Evolutionary conservation across 2,329 filamentous ascomycete species (phyloP).

Genomic region (Xylariaceae sp.): DNA sequence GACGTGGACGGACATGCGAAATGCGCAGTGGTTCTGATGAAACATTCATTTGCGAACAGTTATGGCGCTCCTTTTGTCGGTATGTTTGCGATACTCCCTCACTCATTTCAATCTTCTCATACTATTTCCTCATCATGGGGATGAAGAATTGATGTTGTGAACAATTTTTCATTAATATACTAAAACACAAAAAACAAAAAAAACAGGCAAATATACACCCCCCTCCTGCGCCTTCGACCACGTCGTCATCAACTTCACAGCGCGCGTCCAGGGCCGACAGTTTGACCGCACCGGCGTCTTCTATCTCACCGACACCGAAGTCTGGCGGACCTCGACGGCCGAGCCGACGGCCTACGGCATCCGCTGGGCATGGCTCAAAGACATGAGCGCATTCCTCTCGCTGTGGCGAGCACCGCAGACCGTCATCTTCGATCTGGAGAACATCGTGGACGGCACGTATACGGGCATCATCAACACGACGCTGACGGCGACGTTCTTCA

Average conservation of each 20-base stretch:
- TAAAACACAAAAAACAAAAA: constrained; percentile 2
- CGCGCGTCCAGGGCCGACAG: constrained; percentile 64
- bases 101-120: neutral
- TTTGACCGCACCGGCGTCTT: constrained; percentile 71
- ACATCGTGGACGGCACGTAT: constrained; percentile 64
- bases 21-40: constrained; percentile 58
- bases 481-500: constrained; percentile 67
- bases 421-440: constrained; percentile 74
- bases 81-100: constrained; percentile 26
- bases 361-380: constrained; percentile 70
- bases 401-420: constrained; percentile 66
- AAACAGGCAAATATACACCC: constrained; percentile 56
- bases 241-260: constrained; percentile 70
- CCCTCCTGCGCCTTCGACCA: constrained; percentile 66
- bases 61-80: constrained; percentile 71
- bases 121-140: neutral
- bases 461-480: constrained; percentile 70
- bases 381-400: constrained; percentile 65
- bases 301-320: constrained; percentile 70
- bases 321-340: constrained; percentile 80
- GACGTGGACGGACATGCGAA: constrained; percentile 27
- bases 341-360: constrained; percentile 67
- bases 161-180: neutral
- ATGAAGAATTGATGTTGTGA: neutral
- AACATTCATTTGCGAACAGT: constrained; percentile 64